Conservation (phyloP, 2,329 filamentous ascomycete species). For the Colletotrichum incanum region DNA sequence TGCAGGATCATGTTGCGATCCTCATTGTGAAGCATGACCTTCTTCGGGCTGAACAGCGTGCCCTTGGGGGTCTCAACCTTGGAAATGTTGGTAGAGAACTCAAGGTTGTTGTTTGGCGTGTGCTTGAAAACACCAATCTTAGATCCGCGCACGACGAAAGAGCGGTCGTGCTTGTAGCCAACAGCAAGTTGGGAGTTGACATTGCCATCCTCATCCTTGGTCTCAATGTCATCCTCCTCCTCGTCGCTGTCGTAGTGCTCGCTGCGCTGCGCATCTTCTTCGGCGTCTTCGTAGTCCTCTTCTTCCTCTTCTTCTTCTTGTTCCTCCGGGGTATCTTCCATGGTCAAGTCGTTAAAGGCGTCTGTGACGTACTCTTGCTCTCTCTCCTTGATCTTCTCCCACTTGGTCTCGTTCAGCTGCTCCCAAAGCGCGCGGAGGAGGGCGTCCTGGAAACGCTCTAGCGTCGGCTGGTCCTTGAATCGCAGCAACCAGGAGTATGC, state of each 20-base stretch:
- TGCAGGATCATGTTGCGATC: conserved; percentile 93
- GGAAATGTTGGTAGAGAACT: conserved; percentile 97
- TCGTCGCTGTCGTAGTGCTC: conserved; percentile 81
- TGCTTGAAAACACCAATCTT: conserved; percentile 99
- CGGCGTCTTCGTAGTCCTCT: conserved; percentile 72
- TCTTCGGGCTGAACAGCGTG: conserved; percentile 92
- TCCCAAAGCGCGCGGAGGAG: conserved; percentile 98
- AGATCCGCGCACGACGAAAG: conserved; percentile 95
- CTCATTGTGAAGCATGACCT: conserved; percentile 95
- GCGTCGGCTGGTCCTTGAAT: conserved; percentile 85
- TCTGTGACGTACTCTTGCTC: conserved; percentile 96
- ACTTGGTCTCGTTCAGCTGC: conserved; percentile 93
- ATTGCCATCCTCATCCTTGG: conserved; percentile 81
- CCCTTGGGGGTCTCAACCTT: conserved; percentile 93
- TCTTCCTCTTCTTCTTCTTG: conserved; percentile 65
- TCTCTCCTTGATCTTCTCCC: conserved; percentile 91
- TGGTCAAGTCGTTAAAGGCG: conserved; percentile 93
- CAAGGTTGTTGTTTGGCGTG: conserved; percentile 89
- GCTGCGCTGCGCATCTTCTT: conserved; percentile 76
- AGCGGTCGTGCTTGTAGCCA: conserved; percentile 96
- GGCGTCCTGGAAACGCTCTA: conserved; percentile 92
- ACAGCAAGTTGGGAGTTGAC: conserved; percentile 95
- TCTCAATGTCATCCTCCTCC: conserved; percentile 83
- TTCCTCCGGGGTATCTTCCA: conserved; percentile 79
- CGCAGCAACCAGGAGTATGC: conserved; percentile 96